These are phyloP conservation scores for Marasmius sp. DNA, from an alignment of 1,284 basidiomycete species.

Conservation along the genomic window DNA sequence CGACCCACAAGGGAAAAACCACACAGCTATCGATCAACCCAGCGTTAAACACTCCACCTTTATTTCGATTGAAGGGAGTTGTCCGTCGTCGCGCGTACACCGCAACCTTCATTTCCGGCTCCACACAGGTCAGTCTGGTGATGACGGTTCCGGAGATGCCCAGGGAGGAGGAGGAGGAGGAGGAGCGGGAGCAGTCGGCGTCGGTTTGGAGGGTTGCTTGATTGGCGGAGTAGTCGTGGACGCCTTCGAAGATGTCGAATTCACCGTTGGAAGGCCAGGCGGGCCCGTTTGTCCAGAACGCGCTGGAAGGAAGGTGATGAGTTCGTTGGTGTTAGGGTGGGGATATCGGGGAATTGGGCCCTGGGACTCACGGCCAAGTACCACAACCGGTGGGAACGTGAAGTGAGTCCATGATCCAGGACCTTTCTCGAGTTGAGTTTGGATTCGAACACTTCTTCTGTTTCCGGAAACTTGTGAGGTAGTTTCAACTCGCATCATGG, in stretches of 20 bases:
- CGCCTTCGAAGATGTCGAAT: slow-evolving; percentile 86
- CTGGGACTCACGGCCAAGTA: slow-evolving; percentile 74
- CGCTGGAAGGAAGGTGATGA: slow-evolving; percentile 27
- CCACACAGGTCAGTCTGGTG: slow-evolving; percentile 72
- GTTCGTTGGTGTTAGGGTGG: background rate
- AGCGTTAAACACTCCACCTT: slow-evolving; percentile 80
- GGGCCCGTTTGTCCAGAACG: slow-evolving; percentile 55
- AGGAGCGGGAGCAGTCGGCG: slow-evolving; percentile 66
- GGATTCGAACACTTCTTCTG: slow-evolving; percentile 77
- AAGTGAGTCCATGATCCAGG: slow-evolving; percentile 77
- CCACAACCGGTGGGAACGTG: slow-evolving; percentile 92
- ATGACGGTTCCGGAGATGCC: slow-evolving; percentile 61
- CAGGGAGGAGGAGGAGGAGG: slow-evolving; percentile 44
- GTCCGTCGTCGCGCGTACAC: slow-evolving; percentile 49
- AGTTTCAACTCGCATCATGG: slow-evolving; percentile 83
- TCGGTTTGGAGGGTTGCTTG: slow-evolving; percentile 81
- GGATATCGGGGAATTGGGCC: no score
- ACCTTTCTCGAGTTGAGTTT: slow-evolving; percentile 62
- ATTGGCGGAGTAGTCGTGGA: slow-evolving; percentile 76
- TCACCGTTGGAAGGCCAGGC: slow-evolving; percentile 59
- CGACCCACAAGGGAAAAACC: slow-evolving; percentile 73
- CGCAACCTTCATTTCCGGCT: slow-evolving; percentile 66
- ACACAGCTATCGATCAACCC: slow-evolving; percentile 81
- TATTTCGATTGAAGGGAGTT: slow-evolving; percentile 67
- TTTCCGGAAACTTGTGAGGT: slow-evolving; percentile 65